Evolutionary conservation across 1,139 yeast genomes (phyloP), one percentile per base, ranked within the genome.

Genomic region (Petasospora rhodanensis): DNA sequence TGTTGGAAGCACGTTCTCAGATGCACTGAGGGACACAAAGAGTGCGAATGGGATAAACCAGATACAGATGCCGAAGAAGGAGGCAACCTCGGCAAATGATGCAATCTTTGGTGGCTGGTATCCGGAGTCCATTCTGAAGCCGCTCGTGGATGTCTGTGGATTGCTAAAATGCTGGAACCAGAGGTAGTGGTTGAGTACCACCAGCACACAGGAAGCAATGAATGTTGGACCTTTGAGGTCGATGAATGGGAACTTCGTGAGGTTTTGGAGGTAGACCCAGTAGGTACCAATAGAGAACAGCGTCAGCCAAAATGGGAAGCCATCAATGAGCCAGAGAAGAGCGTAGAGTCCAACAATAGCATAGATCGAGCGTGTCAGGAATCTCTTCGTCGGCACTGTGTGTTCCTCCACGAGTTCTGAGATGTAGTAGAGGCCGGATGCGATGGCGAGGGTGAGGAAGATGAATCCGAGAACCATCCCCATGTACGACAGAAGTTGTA

Each of bases 1-100:
- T 6, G 63, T 66, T 22, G 98, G 98, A 32, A 91, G 68, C 18
- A 83, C 76, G 52, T 86, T 83, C 51, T 93, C 99, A 42, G 86
- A 84, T 6, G 97, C 97, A 55, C 95, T 83, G 41, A 91, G 68
- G 32, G 95, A 82, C 18, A 93, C 91, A 59, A 93, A 89, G 42
- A 93, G 67, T 3, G 96, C 79, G 59, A 91, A 87, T 20, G 99
- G 99, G 26, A 91, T 73, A 41, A 89, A 70, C 99, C 99, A 91
- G 11, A 91, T 80, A 49, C 94, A 80, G 26, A 91, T 64, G 1
- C 96, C 98, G 54, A 93, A 87, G 58, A 91, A 91, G 5, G 96
- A 82, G 18, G 96, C 85, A 4, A 91, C 85, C 54, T 93, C 96
- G 1, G 87, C 66, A 53, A 91, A 91, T 7, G 82, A 68, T 1